Percentiles rank a stretch among this genome's conserved stretches.
Evolutionary conservation across 2,329 filamentous ascomycete genomes (phyloP).

Genomic region (Aspergillus ustus): DNA sequence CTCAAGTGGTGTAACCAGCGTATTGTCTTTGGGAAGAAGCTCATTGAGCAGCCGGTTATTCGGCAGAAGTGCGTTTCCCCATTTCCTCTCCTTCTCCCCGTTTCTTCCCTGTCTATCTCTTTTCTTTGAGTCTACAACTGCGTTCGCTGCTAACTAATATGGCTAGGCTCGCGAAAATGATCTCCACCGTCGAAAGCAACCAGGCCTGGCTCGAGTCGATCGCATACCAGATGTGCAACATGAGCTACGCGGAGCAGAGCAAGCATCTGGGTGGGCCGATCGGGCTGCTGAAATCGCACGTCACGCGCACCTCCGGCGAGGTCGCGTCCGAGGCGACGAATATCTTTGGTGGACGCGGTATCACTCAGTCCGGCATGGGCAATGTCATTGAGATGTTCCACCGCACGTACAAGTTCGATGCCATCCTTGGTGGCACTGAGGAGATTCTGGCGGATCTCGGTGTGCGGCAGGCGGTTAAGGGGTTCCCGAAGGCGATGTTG

Average conservation of each 20-base stretch:
- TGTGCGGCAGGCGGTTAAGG: constrained; percentile 80
- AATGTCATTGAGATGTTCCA: constrained; percentile 82
- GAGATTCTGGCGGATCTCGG: constrained; percentile 82
- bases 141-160: not conserved
- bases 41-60: constrained; percentile 83
- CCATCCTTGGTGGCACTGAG: constrained; percentile 79
- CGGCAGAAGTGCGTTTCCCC: constrained; percentile 66
- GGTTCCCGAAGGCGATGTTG: constrained; percentile 83
- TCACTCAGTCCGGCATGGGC: constrained; percentile 85
- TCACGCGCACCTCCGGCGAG: constrained; percentile 77
- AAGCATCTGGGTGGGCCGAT: constrained; percentile 79
- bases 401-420: constrained; percentile 80
- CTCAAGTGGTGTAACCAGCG: constrained; percentile 89
- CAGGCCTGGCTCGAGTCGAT: constrained; percentile 85
- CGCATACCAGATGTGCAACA: constrained; percentile 86
- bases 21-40: constrained; percentile 78
- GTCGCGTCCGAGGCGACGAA: constrained; percentile 83
- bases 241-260: constrained; percentile 78
- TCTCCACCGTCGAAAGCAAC: constrained; percentile 77
- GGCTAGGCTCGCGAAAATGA: constrained; percentile 78
- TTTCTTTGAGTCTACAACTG: not conserved
- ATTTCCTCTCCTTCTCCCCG: not conserved
- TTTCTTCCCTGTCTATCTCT: not conserved
- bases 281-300: constrained; percentile 78
- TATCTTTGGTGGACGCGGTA: constrained; percentile 80